A percentile compares a stretch with the other conserved stretches of the same genome.
phyloP scores from a whole-genome alignment of 1,139 yeast genomes.

The Magnusiomyces sp. region DNA sequence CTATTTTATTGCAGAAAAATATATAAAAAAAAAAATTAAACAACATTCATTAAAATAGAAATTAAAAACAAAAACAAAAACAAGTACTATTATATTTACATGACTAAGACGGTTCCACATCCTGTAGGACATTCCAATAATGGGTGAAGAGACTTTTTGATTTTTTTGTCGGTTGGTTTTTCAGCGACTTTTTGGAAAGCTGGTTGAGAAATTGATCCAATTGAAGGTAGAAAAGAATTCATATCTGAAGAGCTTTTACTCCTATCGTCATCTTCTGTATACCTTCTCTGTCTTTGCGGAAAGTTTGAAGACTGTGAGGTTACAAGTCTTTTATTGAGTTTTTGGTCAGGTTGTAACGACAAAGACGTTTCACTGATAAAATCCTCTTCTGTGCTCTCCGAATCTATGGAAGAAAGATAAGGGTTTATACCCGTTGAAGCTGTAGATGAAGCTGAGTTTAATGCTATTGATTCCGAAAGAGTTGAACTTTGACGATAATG shows the following conservation, averaged over 20 bases:
- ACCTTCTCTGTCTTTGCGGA: neutral
- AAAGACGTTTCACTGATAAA: no score
- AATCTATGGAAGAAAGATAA: no score
- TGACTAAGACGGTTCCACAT: conserved; percentile 35
- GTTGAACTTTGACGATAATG: neutral
- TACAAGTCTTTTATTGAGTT: no score
- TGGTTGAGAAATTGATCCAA: neutral
- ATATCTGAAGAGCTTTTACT: neutral
- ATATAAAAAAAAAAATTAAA: no score
- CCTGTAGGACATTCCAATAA: conserved; percentile 79
- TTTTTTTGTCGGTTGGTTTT: neutral
- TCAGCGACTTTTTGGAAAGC: neutral
- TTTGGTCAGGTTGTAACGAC: no score
- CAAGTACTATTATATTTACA: conserved; percentile 1
- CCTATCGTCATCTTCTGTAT: neutral
- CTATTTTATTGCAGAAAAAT: no score
- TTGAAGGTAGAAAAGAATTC: neutral
- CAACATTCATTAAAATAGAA: no score
- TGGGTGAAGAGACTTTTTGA: conserved; percentile 38
- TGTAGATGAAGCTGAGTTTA: no score
- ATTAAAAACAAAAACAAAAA: no score
- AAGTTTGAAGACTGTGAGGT: no score
- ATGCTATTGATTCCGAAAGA: neutral
- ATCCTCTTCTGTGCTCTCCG: no score
- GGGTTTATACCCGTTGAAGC: no score